Conservation (phyloP, 768 basidiomycete genomes). For the Strobilomyces confusus region DNA sequence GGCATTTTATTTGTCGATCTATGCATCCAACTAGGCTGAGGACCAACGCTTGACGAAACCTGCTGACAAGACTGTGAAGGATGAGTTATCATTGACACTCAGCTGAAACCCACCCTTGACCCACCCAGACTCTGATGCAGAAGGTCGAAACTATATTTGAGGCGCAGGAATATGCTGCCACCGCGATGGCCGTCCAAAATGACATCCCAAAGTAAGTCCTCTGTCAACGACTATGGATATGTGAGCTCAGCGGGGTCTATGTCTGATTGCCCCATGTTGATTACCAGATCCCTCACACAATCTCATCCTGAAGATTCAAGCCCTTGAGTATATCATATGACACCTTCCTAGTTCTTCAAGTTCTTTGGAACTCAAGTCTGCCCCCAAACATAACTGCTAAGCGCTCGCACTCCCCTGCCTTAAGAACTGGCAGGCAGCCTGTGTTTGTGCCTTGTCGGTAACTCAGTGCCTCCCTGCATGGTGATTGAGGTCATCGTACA, state of each 20-base stretch:
- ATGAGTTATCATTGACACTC: slow-evolving; percentile 44
- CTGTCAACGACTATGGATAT: slow-evolving; percentile 72
- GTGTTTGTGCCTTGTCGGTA: too few species aligned
- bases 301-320: slow-evolving; percentile 53
- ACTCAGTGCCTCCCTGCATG: too few species aligned
- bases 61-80: too few species aligned
- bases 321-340: slow-evolving; percentile 47
- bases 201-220: slow-evolving; percentile 40
- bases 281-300: slow-evolving; percentile 70
- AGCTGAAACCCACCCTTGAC: slow-evolving; percentile 56
- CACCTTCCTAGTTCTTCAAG: slow-evolving; percentile 37
- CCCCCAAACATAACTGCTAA: slow-evolving; percentile 7
- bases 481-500: too few species aligned
- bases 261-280: neutral
- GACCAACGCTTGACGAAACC: too few species aligned
- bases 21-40: too few species aligned
- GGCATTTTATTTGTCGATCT: too few species aligned
- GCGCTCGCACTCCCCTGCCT: slow-evolving; percentile 23
- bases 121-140: slow-evolving; percentile 47
- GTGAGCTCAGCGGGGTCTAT: slow-evolving; percentile 16
- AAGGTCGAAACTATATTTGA: slow-evolving; percentile 74
- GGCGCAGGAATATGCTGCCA: slow-evolving; percentile 69
- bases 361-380: slow-evolving; percentile 22
- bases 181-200: slow-evolving; percentile 30
- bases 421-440: too few species aligned